Evolutionary conservation across 305 asterid genomes (phyloP).

Genomic region (Euphrasia arctica): DNA sequence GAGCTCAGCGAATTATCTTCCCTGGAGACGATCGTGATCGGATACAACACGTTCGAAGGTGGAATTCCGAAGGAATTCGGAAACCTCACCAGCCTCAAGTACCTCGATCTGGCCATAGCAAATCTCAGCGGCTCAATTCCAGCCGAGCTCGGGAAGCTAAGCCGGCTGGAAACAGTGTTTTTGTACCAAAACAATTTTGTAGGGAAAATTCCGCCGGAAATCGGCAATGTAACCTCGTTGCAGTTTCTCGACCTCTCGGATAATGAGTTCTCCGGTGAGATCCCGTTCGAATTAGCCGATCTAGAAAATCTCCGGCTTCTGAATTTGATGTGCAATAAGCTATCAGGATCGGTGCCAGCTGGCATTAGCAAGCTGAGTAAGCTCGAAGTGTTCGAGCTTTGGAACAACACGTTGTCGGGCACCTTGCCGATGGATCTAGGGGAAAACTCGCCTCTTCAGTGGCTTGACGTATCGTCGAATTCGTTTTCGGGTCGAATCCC

Average conservation of each 20-base stretch:
- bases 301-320: slow-evolving; percentile 56
- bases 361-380: slow-evolving; percentile 44
- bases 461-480: slow-evolving; percentile 84
- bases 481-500: slow-evolving; percentile 66
- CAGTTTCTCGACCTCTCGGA: slow-evolving; percentile 75
- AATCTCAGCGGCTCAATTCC: slow-evolving; percentile 79
- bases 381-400: slow-evolving; percentile 64
- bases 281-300: slow-evolving; percentile 50
- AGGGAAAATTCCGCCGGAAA: slow-evolving; percentile 59
- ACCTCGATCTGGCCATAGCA: slow-evolving; percentile 74
- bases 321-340: slow-evolving; percentile 69
- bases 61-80: slow-evolving; percentile 76
- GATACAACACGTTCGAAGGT: slow-evolving; percentile 71
- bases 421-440: slow-evolving; percentile 72
- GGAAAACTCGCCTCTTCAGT: slow-evolving; percentile 51
- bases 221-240: slow-evolving; percentile 57
- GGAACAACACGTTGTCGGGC: slow-evolving; percentile 84
- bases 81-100: slow-evolving; percentile 61
- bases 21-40: slow-evolving; percentile 66
- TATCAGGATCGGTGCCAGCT: slow-evolving; percentile 61
- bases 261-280: slow-evolving; percentile 66
- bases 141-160: slow-evolving; percentile 54
- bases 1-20: slow-evolving; percentile 68
- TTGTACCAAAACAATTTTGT: slow-evolving; percentile 68
- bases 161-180: slow-evolving; percentile 49